Conservation (phyloP, 202 grass and related monocot species). For the Setaria italica region DNA sequence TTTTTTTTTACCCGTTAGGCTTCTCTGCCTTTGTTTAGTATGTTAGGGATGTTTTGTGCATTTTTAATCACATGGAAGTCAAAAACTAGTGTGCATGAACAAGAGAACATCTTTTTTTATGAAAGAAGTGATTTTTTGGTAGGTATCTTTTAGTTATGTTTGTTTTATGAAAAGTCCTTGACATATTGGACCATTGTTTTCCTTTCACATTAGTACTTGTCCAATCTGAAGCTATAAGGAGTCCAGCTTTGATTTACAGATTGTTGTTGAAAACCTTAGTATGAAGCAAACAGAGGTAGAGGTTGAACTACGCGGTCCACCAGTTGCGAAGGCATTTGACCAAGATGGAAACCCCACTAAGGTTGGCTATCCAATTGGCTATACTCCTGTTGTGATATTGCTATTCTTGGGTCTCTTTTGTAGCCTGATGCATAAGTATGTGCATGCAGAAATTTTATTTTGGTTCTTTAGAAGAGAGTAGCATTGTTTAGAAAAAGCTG, state of each 20-base stretch:
- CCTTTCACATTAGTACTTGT: conserved; percentile 1
- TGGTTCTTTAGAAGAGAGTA: conserved; percentile 14
- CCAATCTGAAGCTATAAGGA: conserved; percentile 17
- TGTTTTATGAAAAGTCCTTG: conserved; percentile 30
- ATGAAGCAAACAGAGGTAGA: conserved; percentile 76
- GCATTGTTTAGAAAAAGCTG: conserved; percentile 5
- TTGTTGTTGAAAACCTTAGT: conserved; percentile 77
- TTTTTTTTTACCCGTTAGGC: conserved; percentile 3
- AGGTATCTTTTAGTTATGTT: conserved; percentile 23
- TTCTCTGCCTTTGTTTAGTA: not conserved
- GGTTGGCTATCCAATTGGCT: conserved; percentile 56
- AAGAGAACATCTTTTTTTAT: not conserved
- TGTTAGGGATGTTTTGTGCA: not conserved
- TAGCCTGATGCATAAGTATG: not conserved
- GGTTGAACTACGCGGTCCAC: conserved; percentile 86
- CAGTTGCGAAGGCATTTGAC: conserved; percentile 89
- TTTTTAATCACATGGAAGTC: not conserved
- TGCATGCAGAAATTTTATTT: not conserved
- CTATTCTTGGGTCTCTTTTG: conserved; percentile 21
- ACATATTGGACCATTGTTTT: not conserved
- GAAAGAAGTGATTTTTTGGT: conserved; percentile 6
- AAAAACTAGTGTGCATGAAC: conserved; percentile 3
- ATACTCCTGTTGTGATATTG: conserved; percentile 27
- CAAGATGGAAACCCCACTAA: conserved; percentile 83
- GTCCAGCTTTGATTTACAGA: conserved; percentile 55